Conservation (phyloP, 331 rosid species). For the Quercus phellos region DNA sequence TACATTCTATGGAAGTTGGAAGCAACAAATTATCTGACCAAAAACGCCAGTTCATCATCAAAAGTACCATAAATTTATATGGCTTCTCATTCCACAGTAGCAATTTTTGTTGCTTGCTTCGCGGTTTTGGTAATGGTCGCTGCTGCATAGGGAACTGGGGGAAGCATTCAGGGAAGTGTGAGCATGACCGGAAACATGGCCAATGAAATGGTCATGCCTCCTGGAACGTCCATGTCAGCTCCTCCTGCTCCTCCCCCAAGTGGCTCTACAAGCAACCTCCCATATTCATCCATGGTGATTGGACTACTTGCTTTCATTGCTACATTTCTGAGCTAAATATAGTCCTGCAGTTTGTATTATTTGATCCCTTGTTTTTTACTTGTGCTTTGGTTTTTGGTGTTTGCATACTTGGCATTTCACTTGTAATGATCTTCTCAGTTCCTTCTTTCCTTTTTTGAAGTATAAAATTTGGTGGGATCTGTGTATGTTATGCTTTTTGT, state of each 20-base stretch:
- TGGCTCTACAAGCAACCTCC: conserved; percentile 20
- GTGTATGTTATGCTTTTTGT: not conserved
- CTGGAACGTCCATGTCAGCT: not conserved
- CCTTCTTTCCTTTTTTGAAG: not conserved
- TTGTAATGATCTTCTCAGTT: not conserved
- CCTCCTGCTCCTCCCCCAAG: conserved; percentile 16
- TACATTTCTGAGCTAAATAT: not conserved
- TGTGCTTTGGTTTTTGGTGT: not conserved
- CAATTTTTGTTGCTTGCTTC: conserved; percentile 24
- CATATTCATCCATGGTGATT: conserved; percentile 21
- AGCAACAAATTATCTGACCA: conserved; percentile 2
- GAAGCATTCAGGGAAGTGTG: not conserved
- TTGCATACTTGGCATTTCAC: not conserved
- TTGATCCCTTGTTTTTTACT: not conserved
- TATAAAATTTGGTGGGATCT: not conserved
- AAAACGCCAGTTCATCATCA: not conserved
- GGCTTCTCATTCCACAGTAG: conserved; percentile 32
- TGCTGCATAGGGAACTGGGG: conserved; percentile 27
- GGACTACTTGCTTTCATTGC: conserved; percentile 27
- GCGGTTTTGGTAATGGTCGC: conserved; percentile 28
- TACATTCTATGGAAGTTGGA: not conserved
- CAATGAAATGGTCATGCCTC: conserved; percentile 3
- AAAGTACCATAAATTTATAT: not conserved
- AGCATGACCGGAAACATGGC: not conserved
- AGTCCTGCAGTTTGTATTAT: too few relatives aligned